Evolutionary conservation across 2,329 filamentous ascomycete species (phyloP), one percentile per base, ranked within the genome.

Genomic region (Claviceps sp.): DNA sequence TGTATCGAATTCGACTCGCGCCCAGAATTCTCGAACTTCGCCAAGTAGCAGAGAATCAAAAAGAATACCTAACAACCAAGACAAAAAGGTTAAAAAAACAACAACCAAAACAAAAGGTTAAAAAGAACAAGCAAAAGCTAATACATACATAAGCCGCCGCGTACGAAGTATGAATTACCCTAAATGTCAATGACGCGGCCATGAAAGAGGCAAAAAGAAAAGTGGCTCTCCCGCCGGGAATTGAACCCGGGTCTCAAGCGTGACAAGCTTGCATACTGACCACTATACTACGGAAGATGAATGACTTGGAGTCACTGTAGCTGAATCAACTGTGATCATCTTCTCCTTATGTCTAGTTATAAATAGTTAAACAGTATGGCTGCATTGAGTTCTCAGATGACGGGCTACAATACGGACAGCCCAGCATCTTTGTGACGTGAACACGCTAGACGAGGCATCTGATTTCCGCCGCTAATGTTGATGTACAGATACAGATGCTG

Each of bases 191-290:
- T 9, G 26, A 29, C 26, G 26, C 26, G 26, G 2, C 3, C 8
- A 29, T 29, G 2, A 14, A 13, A 13, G 17, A n/a, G 6, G 4
- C 0, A 16, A 44, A 22, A 44, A 22, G 1, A 38, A n/a, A 37
- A 5, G 9, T 20, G 49, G 43, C 49, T 50, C 49, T 50, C 49
- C 49, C 34, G 49, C 49, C 49, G 49, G 49, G 49, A 50, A 50
- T 50, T 50, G 49, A 50, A 50, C 49, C 49, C 49, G 49, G 49
- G 49, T 50, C 49, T 50, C 49, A 50, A 50, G 49, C 49, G 49
- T 50, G 49, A 50, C 49, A 50, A 49, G 47, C 47, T 49, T 44
- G 47, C 47, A 49, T 20, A 20, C 20, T 20, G 20, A 49, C 47
- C 39, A 50, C 49, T 50, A 50, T 50, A 50, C 49, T 50, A 50